Evolutionary conservation across 139 green algal genomes (phyloP).

Genomic region (Auxenochlorella pyrenoidosa): DNA sequence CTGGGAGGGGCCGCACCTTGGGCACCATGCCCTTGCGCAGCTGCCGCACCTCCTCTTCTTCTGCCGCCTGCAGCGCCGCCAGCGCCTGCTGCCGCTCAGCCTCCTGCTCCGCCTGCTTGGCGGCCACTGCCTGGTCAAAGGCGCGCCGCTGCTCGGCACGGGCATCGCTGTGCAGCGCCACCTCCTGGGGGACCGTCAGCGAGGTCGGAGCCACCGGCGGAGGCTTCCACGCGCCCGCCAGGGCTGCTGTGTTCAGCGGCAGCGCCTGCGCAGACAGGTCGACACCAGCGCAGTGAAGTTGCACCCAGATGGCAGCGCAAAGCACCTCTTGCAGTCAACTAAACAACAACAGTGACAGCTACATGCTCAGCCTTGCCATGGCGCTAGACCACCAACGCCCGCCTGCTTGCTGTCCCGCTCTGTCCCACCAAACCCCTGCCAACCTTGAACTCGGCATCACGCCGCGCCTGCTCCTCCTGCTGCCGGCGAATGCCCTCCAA

Average conservation of each 20-base stretch:
- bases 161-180: conserved; percentile 45
- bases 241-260: conserved; percentile 46
- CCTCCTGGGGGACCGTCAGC: conserved; percentile 57
- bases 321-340: neutral
- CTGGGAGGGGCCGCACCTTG: conserved; percentile 27
- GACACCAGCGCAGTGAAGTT: neutral
- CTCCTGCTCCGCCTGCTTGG: conserved; percentile 51
- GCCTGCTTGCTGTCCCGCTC: neutral
- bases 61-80: conserved; percentile 42
- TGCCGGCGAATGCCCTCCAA: conserved; percentile 34
- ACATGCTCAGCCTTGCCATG: neutral
- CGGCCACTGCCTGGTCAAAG: conserved; percentile 54
- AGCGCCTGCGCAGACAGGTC: conserved; percentile 42
- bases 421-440: neutral
- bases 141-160: conserved; percentile 46
- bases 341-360: neutral
- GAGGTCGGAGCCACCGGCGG: conserved; percentile 22
- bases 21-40: conserved; percentile 45
- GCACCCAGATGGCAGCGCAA: neutral
- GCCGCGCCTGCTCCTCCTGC: conserved; percentile 51
- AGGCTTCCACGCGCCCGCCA: conserved; percentile 40
- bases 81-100: conserved; percentile 26
- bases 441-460: conserved; percentile 70
- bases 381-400: no score
- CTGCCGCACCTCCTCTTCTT: conserved; percentile 47